Evolutionary conservation across 1,139 yeast species (phyloP).

Genomic region (Kurtzmaniella natalensis): DNA sequence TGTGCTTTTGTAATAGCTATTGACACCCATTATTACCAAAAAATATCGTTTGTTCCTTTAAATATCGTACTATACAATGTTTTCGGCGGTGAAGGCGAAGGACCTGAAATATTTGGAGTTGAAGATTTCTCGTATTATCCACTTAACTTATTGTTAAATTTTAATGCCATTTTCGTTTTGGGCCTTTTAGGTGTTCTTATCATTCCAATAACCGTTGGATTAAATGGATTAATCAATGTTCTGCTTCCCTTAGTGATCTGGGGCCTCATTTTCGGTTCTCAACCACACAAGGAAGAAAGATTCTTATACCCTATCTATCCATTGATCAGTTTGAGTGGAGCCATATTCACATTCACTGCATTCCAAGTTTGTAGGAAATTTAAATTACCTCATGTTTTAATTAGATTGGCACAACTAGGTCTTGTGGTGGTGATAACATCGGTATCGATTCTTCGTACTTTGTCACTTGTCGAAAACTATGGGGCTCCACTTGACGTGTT

Average conservation of each 20-base stretch:
- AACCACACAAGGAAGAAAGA: constrained; percentile 93
- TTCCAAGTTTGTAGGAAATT: constrained; percentile 10
- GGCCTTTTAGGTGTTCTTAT: constrained; percentile 38
- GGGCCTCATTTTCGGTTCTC: constrained; percentile 61
- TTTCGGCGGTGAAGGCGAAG: constrained; percentile 63
- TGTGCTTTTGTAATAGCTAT: constrained; percentile 34
- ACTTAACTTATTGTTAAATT: constrained; percentile 66
- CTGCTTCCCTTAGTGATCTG: constrained; percentile 52
- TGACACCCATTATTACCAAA: constrained; percentile 67
- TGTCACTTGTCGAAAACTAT: constrained; percentile 50
- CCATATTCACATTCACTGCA: constrained; percentile 42
- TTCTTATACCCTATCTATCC: constrained; percentile 85
- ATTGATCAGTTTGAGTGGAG: constrained; percentile 58
- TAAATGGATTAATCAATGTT: constrained; percentile 10
- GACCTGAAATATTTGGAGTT: constrained; percentile 88
- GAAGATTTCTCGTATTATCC: constrained; percentile 81
- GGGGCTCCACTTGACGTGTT: constrained; percentile 55
- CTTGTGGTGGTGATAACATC: constrained; percentile 17
- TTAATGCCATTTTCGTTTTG: constrained; percentile 52
- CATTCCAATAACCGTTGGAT: constrained; percentile 14
- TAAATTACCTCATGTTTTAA: constrained; percentile 5
- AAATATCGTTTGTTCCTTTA: constrained; percentile 64
- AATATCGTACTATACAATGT: constrained; percentile 86
- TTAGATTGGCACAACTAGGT: constrained; percentile 6
- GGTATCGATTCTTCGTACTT: constrained; percentile 35